phyloP scores from a whole-genome alignment of 371 early-diverging fungal genomes.

The Mucor indicus region DNA sequence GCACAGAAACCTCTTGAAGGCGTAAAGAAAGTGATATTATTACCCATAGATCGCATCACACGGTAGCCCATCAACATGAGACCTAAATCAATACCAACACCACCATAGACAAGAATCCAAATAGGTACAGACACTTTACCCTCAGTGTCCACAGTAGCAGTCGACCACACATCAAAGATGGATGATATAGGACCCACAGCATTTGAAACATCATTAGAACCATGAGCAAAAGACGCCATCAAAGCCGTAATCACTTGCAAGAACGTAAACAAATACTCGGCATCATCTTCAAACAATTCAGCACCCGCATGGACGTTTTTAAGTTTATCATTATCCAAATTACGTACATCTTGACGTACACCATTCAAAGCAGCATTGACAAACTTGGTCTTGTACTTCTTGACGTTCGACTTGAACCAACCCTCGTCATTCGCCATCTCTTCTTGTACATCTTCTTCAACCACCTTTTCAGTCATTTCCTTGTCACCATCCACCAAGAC shows the following conservation, averaged over 20 bases:
- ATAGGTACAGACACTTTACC: slow-evolving; percentile 62
- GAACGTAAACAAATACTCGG: slow-evolving; percentile 82
- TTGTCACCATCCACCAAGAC: not conserved
- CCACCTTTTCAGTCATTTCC: not conserved
- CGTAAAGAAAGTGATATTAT: slow-evolving; percentile 81
- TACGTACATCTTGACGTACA: slow-evolving; percentile 60
- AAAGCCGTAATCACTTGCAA: slow-evolving; percentile 85
- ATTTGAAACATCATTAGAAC: slow-evolving; percentile 89
- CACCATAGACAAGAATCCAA: slow-evolving; percentile 82
- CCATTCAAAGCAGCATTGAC: slow-evolving; percentile 33
- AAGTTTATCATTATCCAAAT: slow-evolving; percentile 45
- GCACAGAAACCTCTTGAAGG: slow-evolving; percentile 86
- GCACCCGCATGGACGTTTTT: slow-evolving; percentile 59
- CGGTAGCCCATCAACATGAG: slow-evolving; percentile 68
- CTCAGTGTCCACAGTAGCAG: slow-evolving; percentile 47
- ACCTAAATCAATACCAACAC: slow-evolving; percentile 80
- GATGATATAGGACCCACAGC: slow-evolving; percentile 76
- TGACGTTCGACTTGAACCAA: not conserved
- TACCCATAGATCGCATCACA: slow-evolving; percentile 77
- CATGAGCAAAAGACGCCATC: slow-evolving; percentile 87
- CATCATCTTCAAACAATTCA: slow-evolving; percentile 71
- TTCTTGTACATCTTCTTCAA: no score
- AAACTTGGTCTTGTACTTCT: slow-evolving; percentile 12
- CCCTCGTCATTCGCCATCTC: no score
- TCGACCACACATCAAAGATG: slow-evolving; percentile 70